Conservation (phyloP, 2,329 filamentous ascomycete species). For the Aciculosporium take region DNA sequence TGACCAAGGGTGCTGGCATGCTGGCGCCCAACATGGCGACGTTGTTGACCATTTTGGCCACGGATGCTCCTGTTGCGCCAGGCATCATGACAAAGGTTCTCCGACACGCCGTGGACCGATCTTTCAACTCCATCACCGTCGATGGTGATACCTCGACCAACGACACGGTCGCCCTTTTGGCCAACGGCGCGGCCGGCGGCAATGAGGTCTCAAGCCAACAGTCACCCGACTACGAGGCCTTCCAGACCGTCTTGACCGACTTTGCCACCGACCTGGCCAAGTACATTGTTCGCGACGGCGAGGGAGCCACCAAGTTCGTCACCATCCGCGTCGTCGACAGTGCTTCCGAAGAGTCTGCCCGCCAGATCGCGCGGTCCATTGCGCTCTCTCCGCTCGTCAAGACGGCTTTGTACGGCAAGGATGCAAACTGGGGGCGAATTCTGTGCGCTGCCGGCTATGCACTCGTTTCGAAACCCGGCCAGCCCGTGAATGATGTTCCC, state of each 20-base stretch:
- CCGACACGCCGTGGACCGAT: slow-evolving; percentile 59
- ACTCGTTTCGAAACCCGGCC: slow-evolving; percentile 43
- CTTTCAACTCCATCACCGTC: slow-evolving; percentile 93
- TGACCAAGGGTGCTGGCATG: slow-evolving; percentile 98
- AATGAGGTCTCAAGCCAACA: slow-evolving; percentile 40
- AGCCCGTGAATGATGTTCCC: slow-evolving; percentile 42
- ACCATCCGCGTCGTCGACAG: slow-evolving; percentile 74
- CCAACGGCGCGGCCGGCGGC: slow-evolving; percentile 82
- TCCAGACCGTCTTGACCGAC: slow-evolving; percentile 55
- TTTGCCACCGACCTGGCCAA: slow-evolving; percentile 80
- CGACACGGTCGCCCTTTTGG: slow-evolving; percentile 87
- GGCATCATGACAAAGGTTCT: slow-evolving; percentile 55
- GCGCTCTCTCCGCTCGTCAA: slow-evolving; percentile 89
- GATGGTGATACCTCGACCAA: slow-evolving; percentile 97
- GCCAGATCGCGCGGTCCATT: slow-evolving; percentile 73
- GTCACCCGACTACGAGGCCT: slow-evolving; percentile 51
- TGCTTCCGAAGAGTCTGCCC: slow-evolving; percentile 53
- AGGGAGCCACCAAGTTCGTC: slow-evolving; percentile 96
- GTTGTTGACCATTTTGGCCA: slow-evolving; percentile 79
- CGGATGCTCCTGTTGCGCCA: slow-evolving; percentile 69
- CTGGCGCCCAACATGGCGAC: slow-evolving; percentile 99
- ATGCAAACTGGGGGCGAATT: slow-evolving; percentile 97
- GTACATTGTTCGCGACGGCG: slow-evolving; percentile 87
- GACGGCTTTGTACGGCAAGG: slow-evolving; percentile 90
- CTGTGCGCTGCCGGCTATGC: slow-evolving; percentile 86